phyloP scores from a whole-genome alignment of 768 basidiomycete genomes.

The Cantharellus anzutake region DNA sequence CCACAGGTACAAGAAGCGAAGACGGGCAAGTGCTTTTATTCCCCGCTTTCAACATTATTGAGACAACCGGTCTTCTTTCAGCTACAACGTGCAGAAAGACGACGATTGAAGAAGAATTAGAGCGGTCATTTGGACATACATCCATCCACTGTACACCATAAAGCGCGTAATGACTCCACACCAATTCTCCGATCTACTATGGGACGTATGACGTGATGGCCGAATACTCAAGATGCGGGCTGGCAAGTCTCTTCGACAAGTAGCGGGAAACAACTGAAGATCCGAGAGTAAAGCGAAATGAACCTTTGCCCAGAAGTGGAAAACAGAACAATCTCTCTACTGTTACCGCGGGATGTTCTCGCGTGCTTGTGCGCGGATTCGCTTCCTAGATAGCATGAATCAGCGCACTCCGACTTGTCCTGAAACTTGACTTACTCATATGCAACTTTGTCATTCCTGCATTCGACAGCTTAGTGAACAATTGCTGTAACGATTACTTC shows the following conservation, averaged over 20 bases:
- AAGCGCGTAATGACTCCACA: neutral
- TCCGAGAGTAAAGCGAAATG: neutral
- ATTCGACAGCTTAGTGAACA: constrained; percentile 1
- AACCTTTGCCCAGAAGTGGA: neutral
- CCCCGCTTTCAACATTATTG: neutral
- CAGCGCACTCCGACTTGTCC: neutral
- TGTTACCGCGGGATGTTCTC: constrained; percentile 74
- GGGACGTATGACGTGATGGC: neutral
- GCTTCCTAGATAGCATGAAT: constrained; percentile 29
- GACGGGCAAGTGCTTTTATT: constrained; percentile 38
- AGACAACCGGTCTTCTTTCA: constrained; percentile 5
- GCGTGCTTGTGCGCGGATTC: constrained; percentile 68
- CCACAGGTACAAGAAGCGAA: constrained; percentile 67
- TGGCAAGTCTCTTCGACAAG: too few species aligned
- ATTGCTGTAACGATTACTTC: neutral
- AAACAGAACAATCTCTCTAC: neutral
- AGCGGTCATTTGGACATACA: neutral
- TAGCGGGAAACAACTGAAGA: neutral
- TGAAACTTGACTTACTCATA: constrained; percentile 54
- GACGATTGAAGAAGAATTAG: constrained; percentile 13
- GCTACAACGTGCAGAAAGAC: constrained; percentile 14
- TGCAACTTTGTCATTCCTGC: constrained; percentile 79
- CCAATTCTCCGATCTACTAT: neutral
- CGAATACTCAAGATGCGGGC: neutral
- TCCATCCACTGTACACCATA: too few species aligned